A percentile compares a stretch with the other conserved stretches of the same genome.
phyloP scores from a whole-genome alignment of 1,284 basidiomycete genomes.

The Apiotrichum domesticum region DNA sequence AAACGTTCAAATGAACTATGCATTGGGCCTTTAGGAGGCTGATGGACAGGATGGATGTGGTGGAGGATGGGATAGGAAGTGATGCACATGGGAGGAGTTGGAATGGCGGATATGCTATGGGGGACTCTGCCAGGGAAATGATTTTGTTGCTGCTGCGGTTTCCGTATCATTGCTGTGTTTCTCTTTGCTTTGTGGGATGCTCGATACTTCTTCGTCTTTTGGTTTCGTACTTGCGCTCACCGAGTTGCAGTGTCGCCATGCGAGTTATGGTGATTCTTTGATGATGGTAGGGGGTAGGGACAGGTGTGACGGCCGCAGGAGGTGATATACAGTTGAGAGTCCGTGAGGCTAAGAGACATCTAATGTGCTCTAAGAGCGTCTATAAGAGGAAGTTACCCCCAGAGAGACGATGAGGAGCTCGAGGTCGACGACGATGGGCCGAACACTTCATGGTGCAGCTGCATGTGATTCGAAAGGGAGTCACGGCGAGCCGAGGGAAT shows the following conservation, averaged over 20 bases:
- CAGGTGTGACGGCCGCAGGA: no score
- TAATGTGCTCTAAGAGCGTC: neutral
- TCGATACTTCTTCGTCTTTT: neutral
- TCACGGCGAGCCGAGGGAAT: neutral
- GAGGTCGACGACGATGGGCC: neutral
- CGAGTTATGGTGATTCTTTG: neutral
- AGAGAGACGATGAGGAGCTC: neutral
- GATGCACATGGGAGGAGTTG: no score
- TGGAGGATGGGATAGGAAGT: no score
- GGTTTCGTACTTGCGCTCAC: no score
- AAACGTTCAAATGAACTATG: no score
- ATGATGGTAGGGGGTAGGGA: no score
- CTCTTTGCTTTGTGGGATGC: neutral
- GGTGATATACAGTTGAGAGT: neutral
- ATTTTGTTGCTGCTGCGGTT: no score
- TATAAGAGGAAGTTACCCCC: neutral
- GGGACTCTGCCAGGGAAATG: no score
- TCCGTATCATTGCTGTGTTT: neutral
- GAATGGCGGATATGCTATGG: no score
- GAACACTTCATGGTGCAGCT: neutral
- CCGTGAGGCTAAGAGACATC: neutral
- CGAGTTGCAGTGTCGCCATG: no score
- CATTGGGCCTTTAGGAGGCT: no score
- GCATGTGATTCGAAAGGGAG: neutral
- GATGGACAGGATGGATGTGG: no score